Evolutionary conservation across 2,329 filamentous ascomycete species (phyloP).

Genomic region (Xylariaceae sp.): DNA sequence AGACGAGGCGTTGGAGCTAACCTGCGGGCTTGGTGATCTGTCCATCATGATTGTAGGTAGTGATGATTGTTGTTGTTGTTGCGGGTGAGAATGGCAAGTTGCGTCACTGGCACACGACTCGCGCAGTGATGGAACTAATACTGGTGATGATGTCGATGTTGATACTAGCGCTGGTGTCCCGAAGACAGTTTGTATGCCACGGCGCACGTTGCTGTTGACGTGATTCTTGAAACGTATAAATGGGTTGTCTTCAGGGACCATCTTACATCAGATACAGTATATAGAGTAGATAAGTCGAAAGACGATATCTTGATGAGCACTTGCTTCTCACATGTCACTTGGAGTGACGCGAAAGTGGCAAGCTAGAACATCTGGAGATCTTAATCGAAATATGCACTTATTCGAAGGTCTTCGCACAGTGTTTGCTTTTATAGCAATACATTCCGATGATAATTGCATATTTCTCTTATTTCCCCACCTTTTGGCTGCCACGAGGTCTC

Average conservation of each 20-base stretch:
- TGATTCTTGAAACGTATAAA: constrained; percentile 52
- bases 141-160: not conserved
- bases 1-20: too few relatives aligned
- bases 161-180: constrained; percentile 3
- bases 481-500: not conserved
- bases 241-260: constrained; percentile 39
- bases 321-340: not conserved
- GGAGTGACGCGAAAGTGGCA: not conserved
- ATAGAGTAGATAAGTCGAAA: not conserved
- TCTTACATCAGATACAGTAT: constrained; percentile 7
- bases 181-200: constrained; percentile 38
- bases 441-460: not conserved
- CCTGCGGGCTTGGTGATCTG: too few relatives aligned
- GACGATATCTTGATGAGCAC: too few relatives aligned
- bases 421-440: constrained; percentile 6
- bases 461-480: constrained; percentile 8
- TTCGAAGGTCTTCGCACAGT: not conserved
- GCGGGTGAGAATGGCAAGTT: too few relatives aligned
- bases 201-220: constrained; percentile 48
- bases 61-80: not conserved
- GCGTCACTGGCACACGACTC: too few relatives aligned
- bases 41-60: too few relatives aligned
- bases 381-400: not conserved
- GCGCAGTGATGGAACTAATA: not conserved
- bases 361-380: not conserved